These are phyloP conservation scores for Aspergillus sp. DNA, from an alignment of 2,329 filamentous ascomycete genomes.

Conservation along the genomic window DNA sequence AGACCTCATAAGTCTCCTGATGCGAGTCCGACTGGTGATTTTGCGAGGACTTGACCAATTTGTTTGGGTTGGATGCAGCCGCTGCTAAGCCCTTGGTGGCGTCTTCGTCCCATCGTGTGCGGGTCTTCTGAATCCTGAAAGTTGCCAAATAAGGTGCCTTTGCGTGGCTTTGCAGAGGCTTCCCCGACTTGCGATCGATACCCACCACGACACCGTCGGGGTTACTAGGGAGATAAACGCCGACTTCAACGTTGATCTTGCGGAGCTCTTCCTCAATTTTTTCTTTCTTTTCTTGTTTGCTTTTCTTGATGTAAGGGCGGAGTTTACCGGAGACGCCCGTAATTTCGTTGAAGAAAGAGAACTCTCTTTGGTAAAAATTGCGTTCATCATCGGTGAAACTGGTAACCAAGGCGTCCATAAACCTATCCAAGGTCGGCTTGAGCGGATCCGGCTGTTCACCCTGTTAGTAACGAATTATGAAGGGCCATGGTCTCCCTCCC, in stretches of 20 bases:
- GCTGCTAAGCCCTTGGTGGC: conserved; percentile 21
- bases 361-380: conserved; percentile 90
- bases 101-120: conserved; percentile 27
- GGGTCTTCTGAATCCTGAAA: conserved; percentile 89
- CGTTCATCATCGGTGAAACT: conserved; percentile 79
- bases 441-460: conserved; percentile 71
- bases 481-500: neutral
- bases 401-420: conserved; percentile 78
- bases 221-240: conserved; percentile 95
- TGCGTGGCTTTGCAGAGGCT: conserved; percentile 94
- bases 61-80: conserved; percentile 29
- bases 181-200: conserved; percentile 96
- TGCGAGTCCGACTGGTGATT: conserved; percentile 11
- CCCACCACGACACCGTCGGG: conserved; percentile 96
- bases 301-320: conserved; percentile 85
- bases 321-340: conserved; percentile 94
- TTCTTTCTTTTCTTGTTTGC: conserved; percentile 95
- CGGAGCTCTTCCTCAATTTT: conserved; percentile 98
- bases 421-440: conserved; percentile 89
- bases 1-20: conserved; percentile 77
- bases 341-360: conserved; percentile 96
- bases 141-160: conserved; percentile 99
- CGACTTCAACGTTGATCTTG: conserved; percentile 95
- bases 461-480: conserved; percentile 10
- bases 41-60: conserved; percentile 15